A percentile compares a stretch with the other conserved stretches of the same genome.
These are phyloP conservation scores for slime mould (Dictyostelium discoideum) DNA, from an alignment of 78 protist species.

Conservation along the genomic window DNA sequence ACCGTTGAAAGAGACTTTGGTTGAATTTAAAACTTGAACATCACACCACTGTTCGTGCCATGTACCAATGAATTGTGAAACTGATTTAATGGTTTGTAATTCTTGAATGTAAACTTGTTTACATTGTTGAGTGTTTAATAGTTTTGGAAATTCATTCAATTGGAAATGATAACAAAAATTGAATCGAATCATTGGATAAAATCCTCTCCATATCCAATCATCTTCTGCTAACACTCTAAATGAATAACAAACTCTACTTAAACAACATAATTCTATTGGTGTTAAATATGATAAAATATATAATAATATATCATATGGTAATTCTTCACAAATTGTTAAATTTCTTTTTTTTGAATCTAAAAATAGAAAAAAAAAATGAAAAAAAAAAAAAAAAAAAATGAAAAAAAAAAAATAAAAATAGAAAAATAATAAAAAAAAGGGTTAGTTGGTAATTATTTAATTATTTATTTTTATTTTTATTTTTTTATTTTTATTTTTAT, in stretches of 20 bases:
- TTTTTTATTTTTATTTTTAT: not conserved
- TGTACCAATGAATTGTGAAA: constrained; percentile 33
- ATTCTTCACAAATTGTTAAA: not conserved
- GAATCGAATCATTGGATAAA: not conserved
- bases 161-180: not conserved
- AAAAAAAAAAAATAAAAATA: too few relatives aligned
- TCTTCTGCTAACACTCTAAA: not conserved
- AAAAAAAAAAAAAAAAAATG: too few relatives aligned
- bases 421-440: too few relatives aligned
- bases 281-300: constrained; percentile 20
- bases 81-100: not conserved
- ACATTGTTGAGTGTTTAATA: not conserved
- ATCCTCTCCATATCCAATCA: constrained; percentile 57
- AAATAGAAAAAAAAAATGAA: too few relatives aligned
- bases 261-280: constrained; percentile 14
- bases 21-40: constrained; percentile 33
- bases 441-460: not conserved
- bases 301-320: constrained; percentile 41
- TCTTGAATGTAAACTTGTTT: constrained; percentile 9
- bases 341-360: not conserved
- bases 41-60: constrained; percentile 77
- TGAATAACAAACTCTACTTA: constrained; percentile 21
- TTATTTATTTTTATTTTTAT: not conserved
- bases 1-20: constrained; percentile 39
- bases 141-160: not conserved